Base-by-base conservation (phyloP, 2,329 filamentous ascomycete genomes). In the Trichophyton schoenleinii region DNA sequence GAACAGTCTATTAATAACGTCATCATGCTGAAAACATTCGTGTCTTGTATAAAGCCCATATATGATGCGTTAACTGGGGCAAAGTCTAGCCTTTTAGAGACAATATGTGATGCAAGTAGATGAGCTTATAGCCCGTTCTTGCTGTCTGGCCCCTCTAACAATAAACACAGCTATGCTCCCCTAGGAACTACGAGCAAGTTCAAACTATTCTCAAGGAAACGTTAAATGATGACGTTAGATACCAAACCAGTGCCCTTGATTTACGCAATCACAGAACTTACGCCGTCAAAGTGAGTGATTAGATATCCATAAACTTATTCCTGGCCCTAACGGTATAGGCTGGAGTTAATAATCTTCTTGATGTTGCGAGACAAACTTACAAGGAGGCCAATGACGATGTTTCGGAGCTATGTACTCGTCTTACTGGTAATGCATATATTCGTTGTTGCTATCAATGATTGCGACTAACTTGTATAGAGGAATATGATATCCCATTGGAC, bases 211-310 rank as follows among this genome's bases (percentile, higher is more conserved):
- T 99, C 59, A 76, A 82, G 52, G 75, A 79, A 13, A 83, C 83
- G 0, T 86, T 99, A 66, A 94, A 97, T 65, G 82, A 88, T 7
- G 88, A 96, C 70, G 88, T 91, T 0, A 82, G 80, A 0, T 95
- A 88, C 66, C 87, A 89, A 62, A 88, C 81, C 55, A 84, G 86
- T 22, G 87, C 94, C 0, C 79, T 97, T 3, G 92, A 96, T 64
- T 78, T 96, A 61, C 83, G 91, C 13, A 95, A 96, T 64, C 92
- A 97, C 70, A 81, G 92, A 64, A 89, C 87, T 0, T 96, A 95
- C 75, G 92, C 92, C 22, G 87, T 97, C 36, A 94, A 87, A 76
- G 84, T 85, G 68, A 62, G 66, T 44, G 44, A 55, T 31, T 18
- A 31, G 34, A 42, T 31, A 22, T 18, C n/a, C 11, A 7, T 36